Base-by-base conservation (phyloP, 768 basidiomycete genomes). In the Lactarius trivialis region DNA sequence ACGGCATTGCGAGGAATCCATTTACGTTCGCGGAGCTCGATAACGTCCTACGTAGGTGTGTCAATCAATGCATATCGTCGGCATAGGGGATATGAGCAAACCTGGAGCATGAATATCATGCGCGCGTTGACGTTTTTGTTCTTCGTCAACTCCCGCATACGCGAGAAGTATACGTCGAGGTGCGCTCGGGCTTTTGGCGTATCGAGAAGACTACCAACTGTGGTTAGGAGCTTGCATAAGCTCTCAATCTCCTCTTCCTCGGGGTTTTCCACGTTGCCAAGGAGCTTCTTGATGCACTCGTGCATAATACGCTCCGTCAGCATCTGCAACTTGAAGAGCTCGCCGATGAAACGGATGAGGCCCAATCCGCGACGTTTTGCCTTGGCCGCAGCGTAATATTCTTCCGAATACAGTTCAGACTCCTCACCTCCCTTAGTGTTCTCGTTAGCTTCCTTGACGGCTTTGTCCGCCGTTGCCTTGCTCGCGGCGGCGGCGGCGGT, bases 251-350 rank as follows among this genome's bases (percentile, higher is more conserved):
- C 95, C 77, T 98, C 96, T 76, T 98, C 96, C 71, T 98, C 94
- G 0, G 94, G 97, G 70, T 92, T 91, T 68, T 93, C 87, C 60
- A 96, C 88, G 71, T 99, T 98, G 58, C 88, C 84, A 14, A 98
- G 79, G 14, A 98, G 82, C 76, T 96, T 94, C 83, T 93, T 93
- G 72, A 98, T 86, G 79, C 96, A 99, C 75, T 93, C 91, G 78
- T 94, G 91, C 91, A 98, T 99, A 77, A 98, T 96, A 68, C 93
- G 88, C 77, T 94, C 93, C 53, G 93, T 94, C 58, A 98, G 79
- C 93, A 98, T 97, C 76, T 92, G 90, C n/a, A 99, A 79, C 78
- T 98, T 98, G 87, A 93, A 99, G 58, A 98, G 79, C 76, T 99
- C 96, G 66, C 96, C 95, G 66, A 98, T 98, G 77, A 99, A 95